Evolutionary conservation across 805 yeast species (phyloP).

Genomic region (Torulaspora delbrueckii): DNA sequence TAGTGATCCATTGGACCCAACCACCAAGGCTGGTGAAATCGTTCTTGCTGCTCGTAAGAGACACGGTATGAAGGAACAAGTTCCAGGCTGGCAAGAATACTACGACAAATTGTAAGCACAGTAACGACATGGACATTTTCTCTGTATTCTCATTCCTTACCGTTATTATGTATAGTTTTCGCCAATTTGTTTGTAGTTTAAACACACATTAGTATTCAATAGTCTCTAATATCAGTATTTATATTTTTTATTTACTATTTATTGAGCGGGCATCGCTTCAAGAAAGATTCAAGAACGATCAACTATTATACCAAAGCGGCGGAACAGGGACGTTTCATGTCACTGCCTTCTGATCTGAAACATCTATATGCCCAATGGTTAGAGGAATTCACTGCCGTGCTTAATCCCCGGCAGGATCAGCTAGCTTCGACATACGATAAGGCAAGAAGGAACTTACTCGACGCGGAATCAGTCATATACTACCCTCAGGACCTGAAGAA

Average conservation of each 20-base stretch:
- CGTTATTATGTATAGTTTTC: conserved; percentile 12
- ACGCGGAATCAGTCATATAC: conserved; percentile 41
- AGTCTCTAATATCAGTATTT: background rate
- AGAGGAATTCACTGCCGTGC: conserved; percentile 45
- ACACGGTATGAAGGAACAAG: conserved; percentile 93
- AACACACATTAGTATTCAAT: conserved; percentile 9
- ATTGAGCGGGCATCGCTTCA: background rate
- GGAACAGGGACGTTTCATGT: conserved; percentile 29
- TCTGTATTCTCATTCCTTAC: conserved; percentile 4
- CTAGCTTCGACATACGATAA: conserved; percentile 47
- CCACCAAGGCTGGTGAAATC: conserved; percentile 63
- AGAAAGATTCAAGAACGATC: background rate
- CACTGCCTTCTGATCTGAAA: conserved; percentile 46
- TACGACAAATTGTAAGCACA: conserved; percentile 74
- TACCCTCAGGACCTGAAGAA: conserved; percentile 55
- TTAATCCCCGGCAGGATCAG: conserved; percentile 48
- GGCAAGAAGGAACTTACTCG: conserved; percentile 51
- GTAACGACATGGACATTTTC: conserved; percentile 12
- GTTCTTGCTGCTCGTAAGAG: conserved; percentile 78
- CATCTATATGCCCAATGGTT: conserved; percentile 55
- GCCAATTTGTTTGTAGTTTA: conserved; percentile 18
- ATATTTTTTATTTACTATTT: background rate
- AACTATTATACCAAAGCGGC: background rate
- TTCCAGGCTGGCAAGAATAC: conserved; percentile 99
- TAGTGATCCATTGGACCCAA: conserved; percentile 91